phyloP scores from a whole-genome alignment of 2,329 filamentous ascomycete genomes.

The Talaromyces funiculosus region DNA sequence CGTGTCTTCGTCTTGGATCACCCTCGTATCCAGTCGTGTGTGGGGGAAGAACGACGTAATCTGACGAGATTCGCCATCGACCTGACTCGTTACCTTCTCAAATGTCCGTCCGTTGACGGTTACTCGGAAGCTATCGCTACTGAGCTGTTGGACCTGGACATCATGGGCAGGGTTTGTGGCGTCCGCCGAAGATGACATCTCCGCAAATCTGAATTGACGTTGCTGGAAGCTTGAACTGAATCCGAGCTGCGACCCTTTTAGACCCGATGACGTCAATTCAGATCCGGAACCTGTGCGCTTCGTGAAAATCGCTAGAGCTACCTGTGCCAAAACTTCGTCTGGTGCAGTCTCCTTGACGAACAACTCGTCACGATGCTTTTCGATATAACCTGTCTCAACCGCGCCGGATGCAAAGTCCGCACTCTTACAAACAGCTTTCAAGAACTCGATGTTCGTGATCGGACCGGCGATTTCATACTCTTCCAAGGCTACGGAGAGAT shows the following conservation, averaged over 20 bases:
- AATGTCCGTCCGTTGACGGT: constrained; percentile 37
- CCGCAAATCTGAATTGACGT: constrained; percentile 54
- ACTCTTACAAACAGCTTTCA: constrained; percentile 79
- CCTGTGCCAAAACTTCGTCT: constrained; percentile 77
- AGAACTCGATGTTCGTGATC: constrained; percentile 92
- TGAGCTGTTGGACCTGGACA: constrained; percentile 50
- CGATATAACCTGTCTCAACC: constrained; percentile 94
- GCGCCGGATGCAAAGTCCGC: constrained; percentile 77
- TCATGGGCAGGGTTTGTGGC: constrained; percentile 29
- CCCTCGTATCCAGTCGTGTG: constrained; percentile 71
- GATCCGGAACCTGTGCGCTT: constrained; percentile 35
- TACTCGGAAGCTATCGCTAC: constrained; percentile 46
- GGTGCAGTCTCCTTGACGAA: constrained; percentile 60
- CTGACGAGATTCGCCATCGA: constrained; percentile 37
- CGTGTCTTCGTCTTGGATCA: constrained; percentile 51
- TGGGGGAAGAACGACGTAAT: constrained; percentile 75
- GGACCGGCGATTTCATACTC: constrained; percentile 90
- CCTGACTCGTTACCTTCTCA: constrained; percentile 45
- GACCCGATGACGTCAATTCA: constrained; percentile 20
- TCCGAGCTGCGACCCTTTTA: constrained; percentile 39
- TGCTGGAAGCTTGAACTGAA: constrained; percentile 61
- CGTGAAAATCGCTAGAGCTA: constrained; percentile 68
- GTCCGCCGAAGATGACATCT: constrained; percentile 43
- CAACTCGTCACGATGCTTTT: constrained; percentile 75
- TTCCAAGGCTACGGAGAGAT: constrained; percentile 71